Base-by-base conservation (phyloP, 2,329 filamentous ascomycete genomes). In the Sporothrix luriei region DNA sequence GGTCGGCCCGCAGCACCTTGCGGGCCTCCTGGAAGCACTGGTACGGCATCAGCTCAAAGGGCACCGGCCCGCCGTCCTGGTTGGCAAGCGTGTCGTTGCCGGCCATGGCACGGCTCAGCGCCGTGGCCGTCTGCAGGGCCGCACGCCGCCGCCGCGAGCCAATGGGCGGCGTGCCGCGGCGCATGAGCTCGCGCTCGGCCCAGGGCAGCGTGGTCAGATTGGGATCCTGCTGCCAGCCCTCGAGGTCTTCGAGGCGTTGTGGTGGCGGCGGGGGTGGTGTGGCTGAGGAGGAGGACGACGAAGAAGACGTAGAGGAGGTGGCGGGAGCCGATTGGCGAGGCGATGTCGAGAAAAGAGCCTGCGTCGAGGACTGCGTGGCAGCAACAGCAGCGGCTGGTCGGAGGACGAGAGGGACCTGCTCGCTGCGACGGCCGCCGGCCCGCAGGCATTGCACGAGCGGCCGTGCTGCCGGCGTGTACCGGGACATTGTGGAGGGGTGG, bases 11-110 rank as follows among this genome's bases (percentile, higher is more conserved):
- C 69, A 99, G 83, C 64, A 98, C 81, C 78, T 93, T 92, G 73
- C 94, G 88, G 52, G 95, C 95, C 82, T 97, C 94, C 81, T 99
- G 95, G 83, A 98, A 99, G 80, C 92, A 95, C 84, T 98, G 94
- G 82, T 96, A 99, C 21, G 95, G 95, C 74, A 99, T 83, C 78
- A 94, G 91, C 82, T 97, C 93, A 78, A 99, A 97, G 33, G 94
- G 93, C 65, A 97, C 82, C 75, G 90, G 86, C 85, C 81, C 49
- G 82, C 86, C 75, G 82, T 48, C 19, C 2, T n/a, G 7, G 55
- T 54, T 61, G 48, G 67, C 66, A 33, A 40, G 24, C 49, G 55
- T 24, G 33, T 59, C 66, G 38, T 61, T 51, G 54, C 66, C 66
- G 19, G 43, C 54, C 2, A 40, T 19, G 10, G 66, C 66, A 21